phyloP scores from a whole-genome alignment of 257 asterid species.

The Marsdenia floribunda region DNA sequence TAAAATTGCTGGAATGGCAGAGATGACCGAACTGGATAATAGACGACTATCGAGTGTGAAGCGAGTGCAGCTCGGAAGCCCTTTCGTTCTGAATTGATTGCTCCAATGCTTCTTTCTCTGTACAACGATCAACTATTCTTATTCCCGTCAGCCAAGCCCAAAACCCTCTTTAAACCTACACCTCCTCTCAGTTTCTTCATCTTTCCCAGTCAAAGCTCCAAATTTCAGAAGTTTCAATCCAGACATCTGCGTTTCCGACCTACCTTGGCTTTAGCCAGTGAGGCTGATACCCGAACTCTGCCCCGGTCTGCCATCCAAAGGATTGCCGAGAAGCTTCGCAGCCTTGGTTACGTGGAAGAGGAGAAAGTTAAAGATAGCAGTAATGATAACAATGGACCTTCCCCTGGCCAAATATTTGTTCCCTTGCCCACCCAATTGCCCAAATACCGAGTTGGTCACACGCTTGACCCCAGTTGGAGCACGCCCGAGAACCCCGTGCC shows the following conservation, averaged over 20 bases:
- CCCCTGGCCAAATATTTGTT: constrained; percentile 81
- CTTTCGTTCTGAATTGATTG: neutral
- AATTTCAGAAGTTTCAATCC: constrained; percentile 10
- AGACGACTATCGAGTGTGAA: neutral
- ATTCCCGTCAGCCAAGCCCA: constrained; percentile 17
- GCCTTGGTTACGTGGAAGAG: constrained; percentile 74
- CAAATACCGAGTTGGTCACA: constrained; percentile 79
- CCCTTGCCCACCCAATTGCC: constrained; percentile 71
- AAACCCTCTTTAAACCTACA: constrained; percentile 29
- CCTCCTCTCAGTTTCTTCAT: constrained; percentile 14
- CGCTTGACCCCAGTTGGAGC: constrained; percentile 95
- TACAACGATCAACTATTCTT: constrained; percentile 21
- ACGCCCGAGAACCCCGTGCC: constrained; percentile 88
- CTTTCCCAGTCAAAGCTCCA: constrained; percentile 16
- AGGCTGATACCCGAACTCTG: constrained; percentile 31
- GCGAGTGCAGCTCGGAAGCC: neutral
- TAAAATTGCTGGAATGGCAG: neutral
- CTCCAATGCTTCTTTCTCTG: constrained; percentile 23
- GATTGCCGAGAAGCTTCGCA: constrained; percentile 84
- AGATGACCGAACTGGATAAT: neutral
- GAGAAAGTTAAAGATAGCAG: constrained; percentile 20
- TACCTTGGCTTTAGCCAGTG: constrained; percentile 27
- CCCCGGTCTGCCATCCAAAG: constrained; percentile 73
- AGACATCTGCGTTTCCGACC: constrained; percentile 35
- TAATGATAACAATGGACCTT: constrained; percentile 19